Conservation (phyloP, 2,329 filamentous ascomycete genomes). For the Aspergillus versicolor region DNA sequence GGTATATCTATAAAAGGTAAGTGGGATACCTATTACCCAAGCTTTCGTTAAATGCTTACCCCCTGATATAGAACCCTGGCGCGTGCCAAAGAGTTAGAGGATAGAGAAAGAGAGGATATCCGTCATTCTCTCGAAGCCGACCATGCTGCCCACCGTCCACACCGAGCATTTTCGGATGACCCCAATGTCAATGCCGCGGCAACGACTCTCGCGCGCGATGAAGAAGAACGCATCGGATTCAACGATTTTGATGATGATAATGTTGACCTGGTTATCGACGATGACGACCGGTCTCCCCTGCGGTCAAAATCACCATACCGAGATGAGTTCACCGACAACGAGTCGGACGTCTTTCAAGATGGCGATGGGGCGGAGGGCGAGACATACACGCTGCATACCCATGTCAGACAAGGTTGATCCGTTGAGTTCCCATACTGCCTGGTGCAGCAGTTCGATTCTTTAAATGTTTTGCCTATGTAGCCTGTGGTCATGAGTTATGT, state of each 20-base stretch:
- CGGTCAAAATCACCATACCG: slow-evolving; percentile 46
- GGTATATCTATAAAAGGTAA: slow-evolving; percentile 74
- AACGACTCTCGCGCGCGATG: slow-evolving; percentile 41
- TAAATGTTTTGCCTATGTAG: slow-evolving; percentile 5
- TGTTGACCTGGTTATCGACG: slow-evolving; percentile 45
- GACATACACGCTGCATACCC: slow-evolving; percentile 42
- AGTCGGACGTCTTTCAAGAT: slow-evolving; percentile 49
- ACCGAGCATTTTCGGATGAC: slow-evolving; percentile 39
- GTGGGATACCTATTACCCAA: slow-evolving; percentile 7
- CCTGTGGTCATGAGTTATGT: slow-evolving; percentile 9
- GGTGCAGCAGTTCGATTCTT: not conserved
- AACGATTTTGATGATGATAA: slow-evolving; percentile 40
- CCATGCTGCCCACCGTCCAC: slow-evolving; percentile 35
- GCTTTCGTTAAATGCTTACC: slow-evolving; percentile 4
- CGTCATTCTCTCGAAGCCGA: slow-evolving; percentile 35
- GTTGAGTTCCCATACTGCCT: not conserved
- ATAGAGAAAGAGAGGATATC: slow-evolving; percentile 44
- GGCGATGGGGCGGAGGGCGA: slow-evolving; percentile 41
- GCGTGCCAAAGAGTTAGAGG: slow-evolving; percentile 50
- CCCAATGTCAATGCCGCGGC: slow-evolving; percentile 41
- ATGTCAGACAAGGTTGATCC: slow-evolving; percentile 23
- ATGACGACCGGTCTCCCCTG: slow-evolving; percentile 38
- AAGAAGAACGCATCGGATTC: slow-evolving; percentile 45
- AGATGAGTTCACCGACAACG: slow-evolving; percentile 55
- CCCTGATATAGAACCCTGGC: slow-evolving; percentile 42